Evolutionary conservation across 1,139 yeast species (phyloP), one percentile per base, ranked within the genome.

Genomic region (Ogataea hybrid): DNA sequence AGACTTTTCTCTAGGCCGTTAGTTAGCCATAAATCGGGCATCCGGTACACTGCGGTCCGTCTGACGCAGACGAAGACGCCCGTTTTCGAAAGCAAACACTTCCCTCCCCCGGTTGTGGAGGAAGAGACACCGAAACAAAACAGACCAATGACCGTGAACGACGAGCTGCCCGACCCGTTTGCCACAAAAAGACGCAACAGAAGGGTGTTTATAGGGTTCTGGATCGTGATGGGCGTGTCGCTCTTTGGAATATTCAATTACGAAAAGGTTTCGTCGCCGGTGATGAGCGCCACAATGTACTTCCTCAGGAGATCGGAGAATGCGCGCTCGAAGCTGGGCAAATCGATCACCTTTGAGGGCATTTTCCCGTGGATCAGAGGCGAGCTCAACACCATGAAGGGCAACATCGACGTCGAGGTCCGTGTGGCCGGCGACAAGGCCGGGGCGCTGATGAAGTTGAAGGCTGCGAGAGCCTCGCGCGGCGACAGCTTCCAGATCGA

Each of bases 341-440:
- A 75, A 37, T 81, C 84, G 52, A 85, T 92, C 50, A 79, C 80
- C 32, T 88, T 84, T 60, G 71, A 74, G 23, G 70, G 75, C 38
- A 63, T 84, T 35, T 77, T 84, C 69, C 97, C 98, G 4, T 92
- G 97, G 97, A 82, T 92, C 45, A 68, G 75, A 43, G 98, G 98
- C 6, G 77, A 80, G 35, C 70, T 92, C 52, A 88, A 90, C 55
- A 87, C 94, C 28, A 87, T 87, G 48, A 75, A 79, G 44, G 97
- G 97, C 14, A 70, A 75, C 17, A 84, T 92, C 35, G 84, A 90
- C 59, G 79, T 92, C 52, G 63, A 65, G 25, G 88, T 88, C 55
- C 67, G 72, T 31, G 86, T 88, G 32, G 73, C 75, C 53, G 98
- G 97, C 10, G 71, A 70, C 39, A 69, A 70, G 48, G 67, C 64